Conservation (phyloP, 805 yeast genomes). For the Zygosaccharomyces lentus region DNA sequence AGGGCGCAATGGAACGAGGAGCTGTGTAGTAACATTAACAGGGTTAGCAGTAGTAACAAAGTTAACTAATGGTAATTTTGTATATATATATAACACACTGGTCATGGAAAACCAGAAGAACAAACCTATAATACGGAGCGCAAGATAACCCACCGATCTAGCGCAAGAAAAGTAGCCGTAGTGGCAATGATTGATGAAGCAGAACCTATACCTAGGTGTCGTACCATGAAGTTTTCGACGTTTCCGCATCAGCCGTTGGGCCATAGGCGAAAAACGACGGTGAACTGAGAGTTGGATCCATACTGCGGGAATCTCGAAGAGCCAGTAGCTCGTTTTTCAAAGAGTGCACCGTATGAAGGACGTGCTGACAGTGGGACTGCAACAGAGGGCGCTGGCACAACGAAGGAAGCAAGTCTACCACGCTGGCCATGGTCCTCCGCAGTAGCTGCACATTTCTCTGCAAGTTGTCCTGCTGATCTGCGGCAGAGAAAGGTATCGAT, state of each 20-base stretch:
- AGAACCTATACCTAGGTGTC: not conserved
- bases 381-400: not conserved
- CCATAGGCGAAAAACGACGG: not conserved
- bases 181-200: not conserved
- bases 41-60: not conserved
- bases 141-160: not conserved
- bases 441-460: not conserved
- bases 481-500: not conserved
- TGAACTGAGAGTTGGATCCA: not conserved
- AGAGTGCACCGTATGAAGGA: not conserved
- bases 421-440: not conserved
- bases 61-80: not conserved
- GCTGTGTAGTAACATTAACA: not conserved
- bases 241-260: not conserved
- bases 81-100: not conserved
- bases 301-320: not conserved
- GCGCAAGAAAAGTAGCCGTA: not conserved
- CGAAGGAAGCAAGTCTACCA: not conserved
- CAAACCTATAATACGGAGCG: not conserved
- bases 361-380: not conserved
- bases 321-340: conserved; percentile 1
- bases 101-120: not conserved
- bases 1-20: not conserved
- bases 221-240: not conserved
- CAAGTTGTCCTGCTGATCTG: not conserved